Evolutionary conservation across 345 rosid species (phyloP).

Genomic region (Populus euphratica): DNA sequence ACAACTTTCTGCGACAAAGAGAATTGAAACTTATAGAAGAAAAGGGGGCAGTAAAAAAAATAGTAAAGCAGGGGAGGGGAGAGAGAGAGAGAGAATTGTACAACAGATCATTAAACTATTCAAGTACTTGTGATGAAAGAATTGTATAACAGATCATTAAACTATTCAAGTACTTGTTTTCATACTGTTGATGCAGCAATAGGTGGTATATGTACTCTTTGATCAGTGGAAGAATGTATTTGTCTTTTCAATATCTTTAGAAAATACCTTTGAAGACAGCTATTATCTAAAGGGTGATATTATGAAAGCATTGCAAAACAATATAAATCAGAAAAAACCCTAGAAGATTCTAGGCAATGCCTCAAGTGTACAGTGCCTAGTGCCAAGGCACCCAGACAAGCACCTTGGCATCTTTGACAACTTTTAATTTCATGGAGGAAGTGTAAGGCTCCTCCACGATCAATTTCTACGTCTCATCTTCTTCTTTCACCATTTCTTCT

Average conservation of each 20-base stretch:
- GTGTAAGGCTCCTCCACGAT: not conserved
- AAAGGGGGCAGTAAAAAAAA: not conserved
- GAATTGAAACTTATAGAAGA: not conserved
- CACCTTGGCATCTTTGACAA: not conserved
- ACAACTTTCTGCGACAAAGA: not conserved
- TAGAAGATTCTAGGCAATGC: not conserved
- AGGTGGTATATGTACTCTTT: not conserved
- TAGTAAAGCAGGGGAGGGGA: not conserved
- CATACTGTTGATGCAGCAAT: not conserved
- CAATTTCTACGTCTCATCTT: not conserved
- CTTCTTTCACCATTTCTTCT: not conserved
- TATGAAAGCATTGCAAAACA: not conserved
- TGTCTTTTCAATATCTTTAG: not conserved
- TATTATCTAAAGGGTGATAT: not conserved
- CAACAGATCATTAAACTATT: not conserved
- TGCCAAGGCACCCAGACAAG: not conserved
- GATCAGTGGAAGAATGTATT: not conserved
- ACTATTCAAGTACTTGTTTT: not conserved
- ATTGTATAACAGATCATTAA: not conserved
- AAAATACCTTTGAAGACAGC: not conserved
- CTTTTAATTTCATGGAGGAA: not conserved
- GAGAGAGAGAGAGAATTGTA: not conserved
- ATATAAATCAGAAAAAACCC: not conserved
- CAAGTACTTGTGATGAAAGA: not conserved
- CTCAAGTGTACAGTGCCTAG: not conserved